Evolutionary conservation across 768 basidiomycete genomes (phyloP).

Genomic region (Phylloporus sp.): DNA sequence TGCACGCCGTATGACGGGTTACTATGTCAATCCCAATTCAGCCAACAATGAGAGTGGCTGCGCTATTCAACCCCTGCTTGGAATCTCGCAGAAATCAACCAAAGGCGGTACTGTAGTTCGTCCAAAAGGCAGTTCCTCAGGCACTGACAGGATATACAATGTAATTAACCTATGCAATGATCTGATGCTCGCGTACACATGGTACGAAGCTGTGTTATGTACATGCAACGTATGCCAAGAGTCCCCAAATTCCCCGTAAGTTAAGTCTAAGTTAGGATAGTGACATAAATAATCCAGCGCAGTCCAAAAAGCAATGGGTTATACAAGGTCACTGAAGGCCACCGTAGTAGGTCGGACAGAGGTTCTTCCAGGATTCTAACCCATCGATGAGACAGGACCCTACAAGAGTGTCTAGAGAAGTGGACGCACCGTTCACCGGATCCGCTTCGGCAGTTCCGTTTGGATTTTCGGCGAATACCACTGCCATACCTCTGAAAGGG

Average conservation of each 20-base stretch:
- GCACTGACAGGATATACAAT: no score
- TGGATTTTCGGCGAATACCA: constrained; percentile 37
- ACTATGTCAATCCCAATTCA: no score
- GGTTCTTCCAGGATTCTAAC: constrained; percentile 16
- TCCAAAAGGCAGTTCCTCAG: no score
- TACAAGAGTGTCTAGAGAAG: background rate
- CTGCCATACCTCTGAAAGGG: constrained; percentile 38
- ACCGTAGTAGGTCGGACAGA: constrained; percentile 16
- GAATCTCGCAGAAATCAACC: no score
- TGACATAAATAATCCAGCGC: background rate
- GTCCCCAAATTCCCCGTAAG: background rate
- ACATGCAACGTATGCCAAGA: background rate
- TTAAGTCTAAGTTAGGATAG: background rate
- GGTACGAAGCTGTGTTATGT: background rate
- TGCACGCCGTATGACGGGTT: no score
- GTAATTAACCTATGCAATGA: background rate
- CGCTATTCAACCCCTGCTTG: no score
- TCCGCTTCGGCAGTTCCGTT: constrained; percentile 18
- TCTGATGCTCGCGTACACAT: background rate
- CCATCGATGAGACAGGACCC: background rate
- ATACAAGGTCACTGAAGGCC: background rate
- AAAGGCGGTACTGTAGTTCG: no score
- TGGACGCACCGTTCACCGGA: constrained; percentile 16
- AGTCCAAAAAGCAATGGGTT: background rate
- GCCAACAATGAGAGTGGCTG: no score